phyloP scores from a whole-genome alignment of 1,284 basidiomycete species.

The Heterobasidion occidentale region DNA sequence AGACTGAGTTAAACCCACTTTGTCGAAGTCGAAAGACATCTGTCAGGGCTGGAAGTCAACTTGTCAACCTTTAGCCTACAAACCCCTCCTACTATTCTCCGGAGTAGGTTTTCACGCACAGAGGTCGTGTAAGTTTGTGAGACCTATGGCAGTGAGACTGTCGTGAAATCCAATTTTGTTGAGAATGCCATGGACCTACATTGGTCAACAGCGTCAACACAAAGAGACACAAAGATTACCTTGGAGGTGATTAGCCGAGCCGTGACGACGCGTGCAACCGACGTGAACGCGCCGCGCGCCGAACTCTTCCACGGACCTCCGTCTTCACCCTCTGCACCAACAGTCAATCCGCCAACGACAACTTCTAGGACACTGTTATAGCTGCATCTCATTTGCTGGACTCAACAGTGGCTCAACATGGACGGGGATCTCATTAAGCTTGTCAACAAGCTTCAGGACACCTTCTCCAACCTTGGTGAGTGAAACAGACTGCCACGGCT shows the following conservation, averaged over 20 bases:
- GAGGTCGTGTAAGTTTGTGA: background rate
- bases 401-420: slow-evolving; percentile 40
- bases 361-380: background rate
- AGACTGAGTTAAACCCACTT: slow-evolving; percentile 7
- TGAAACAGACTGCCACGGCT: slow-evolving; percentile 10
- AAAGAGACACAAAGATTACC: background rate
- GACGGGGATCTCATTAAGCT: slow-evolving; percentile 92
- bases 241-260: background rate
- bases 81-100: too few relatives aligned
- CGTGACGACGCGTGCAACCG: slow-evolving; percentile 9
- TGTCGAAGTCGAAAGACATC: background rate
- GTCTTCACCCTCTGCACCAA: slow-evolving; percentile 1
- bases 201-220: background rate
- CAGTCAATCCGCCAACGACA: background rate
- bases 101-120: too few relatives aligned
- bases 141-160: background rate
- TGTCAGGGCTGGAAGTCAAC: background rate
- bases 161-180: too few relatives aligned
- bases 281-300: background rate
- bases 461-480: slow-evolving; percentile 75
- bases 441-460: slow-evolving; percentile 94
- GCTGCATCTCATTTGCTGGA: background rate
- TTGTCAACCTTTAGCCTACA: too few relatives aligned
- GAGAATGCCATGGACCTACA: background rate
- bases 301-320: background rate